Evolutionary conservation across 768 basidiomycete genomes (phyloP), one percentile per base, ranked within the genome.

Genomic region (Guyanaporus albipodus): DNA sequence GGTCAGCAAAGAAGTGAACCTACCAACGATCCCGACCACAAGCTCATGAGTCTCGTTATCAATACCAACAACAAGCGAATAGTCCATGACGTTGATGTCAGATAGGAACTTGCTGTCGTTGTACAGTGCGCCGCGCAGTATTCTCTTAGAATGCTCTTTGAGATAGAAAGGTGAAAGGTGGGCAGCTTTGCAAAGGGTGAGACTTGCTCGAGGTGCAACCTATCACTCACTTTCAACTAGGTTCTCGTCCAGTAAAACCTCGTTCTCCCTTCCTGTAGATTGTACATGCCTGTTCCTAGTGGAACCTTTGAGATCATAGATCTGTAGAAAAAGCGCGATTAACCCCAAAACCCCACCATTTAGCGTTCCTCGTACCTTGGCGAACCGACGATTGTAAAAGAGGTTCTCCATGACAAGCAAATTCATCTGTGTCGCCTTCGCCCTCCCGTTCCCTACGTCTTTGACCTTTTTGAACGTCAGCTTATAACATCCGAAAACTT

Each of bases 401-500:
- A 95, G 72, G 58, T 94, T 99, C 69, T 99, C 96, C 95, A 97
- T 98, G 39, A 99, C 90, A 29, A 98, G 71, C 18, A 99, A 73
- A 59, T 96, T 96, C 90, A 97, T 94, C 55, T 93, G 82, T 7
- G 87, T 90, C 2, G 84, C 79, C 61, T 90, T 91, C 6, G 82
- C 78, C 67, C 75, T 89, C 43, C 76, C 79, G 8, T 58, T 17
- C 8, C 74, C 74, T 49, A 73, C 79, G 53, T 88, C 90, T 22
- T 82, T 80, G 2, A 80, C 79, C 64, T 91, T 92, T 54, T 80
- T 81, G 70, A 93, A 93, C 4, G 88, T 89, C 51, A 99, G 75
- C 62, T 96, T 95, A 67, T 88, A 99, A 59, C 93, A 94, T 0
- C 96, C 96, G 52, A 96, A 95, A 43, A 97, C 87, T 69, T 98